Evolutionary conservation across 148 eudicot genomes (phyloP).

Genomic region (Talinum fruticosum): DNA sequence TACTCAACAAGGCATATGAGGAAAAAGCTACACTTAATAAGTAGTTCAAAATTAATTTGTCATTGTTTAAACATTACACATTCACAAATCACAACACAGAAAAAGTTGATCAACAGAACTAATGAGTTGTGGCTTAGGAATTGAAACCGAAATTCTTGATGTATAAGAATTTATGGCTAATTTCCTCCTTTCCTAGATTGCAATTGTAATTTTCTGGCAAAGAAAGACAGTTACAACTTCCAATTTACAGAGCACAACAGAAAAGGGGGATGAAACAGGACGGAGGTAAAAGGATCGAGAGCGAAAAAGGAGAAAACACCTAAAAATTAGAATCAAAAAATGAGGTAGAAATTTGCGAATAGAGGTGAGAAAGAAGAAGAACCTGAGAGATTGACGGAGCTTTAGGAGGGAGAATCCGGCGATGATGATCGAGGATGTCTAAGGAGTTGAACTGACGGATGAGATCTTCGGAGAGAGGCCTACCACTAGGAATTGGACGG

Average conservation of each 20-base stretch:
- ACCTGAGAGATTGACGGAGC: constrained; percentile 7
- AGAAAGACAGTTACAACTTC: neutral
- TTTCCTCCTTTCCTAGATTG: neutral
- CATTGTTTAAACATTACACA: too few relatives aligned
- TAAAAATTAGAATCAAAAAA: neutral
- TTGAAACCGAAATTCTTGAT: neutral
- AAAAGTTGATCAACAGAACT: neutral
- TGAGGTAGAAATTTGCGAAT: neutral
- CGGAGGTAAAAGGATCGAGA: too few relatives aligned
- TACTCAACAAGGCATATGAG: too few relatives aligned
- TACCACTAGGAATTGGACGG: constrained; percentile 1
- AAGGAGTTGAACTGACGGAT: constrained; percentile 1
- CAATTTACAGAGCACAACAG: neutral
- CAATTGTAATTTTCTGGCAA: neutral
- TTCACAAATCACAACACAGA: too few relatives aligned
- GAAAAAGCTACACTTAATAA: too few relatives aligned
- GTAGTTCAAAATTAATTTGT: too few relatives aligned
- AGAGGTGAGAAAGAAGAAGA: neutral
- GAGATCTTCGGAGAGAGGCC: neutral
- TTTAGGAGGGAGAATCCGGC: neutral
- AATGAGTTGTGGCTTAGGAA: neutral
- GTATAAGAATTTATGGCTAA: neutral
- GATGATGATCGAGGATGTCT: neutral
- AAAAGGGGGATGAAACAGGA: neutral
- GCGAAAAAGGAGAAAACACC: too few relatives aligned